phyloP scores from a whole-genome alignment of 139 green algal genomes.

The Chlamydomonas incerta region DNA sequence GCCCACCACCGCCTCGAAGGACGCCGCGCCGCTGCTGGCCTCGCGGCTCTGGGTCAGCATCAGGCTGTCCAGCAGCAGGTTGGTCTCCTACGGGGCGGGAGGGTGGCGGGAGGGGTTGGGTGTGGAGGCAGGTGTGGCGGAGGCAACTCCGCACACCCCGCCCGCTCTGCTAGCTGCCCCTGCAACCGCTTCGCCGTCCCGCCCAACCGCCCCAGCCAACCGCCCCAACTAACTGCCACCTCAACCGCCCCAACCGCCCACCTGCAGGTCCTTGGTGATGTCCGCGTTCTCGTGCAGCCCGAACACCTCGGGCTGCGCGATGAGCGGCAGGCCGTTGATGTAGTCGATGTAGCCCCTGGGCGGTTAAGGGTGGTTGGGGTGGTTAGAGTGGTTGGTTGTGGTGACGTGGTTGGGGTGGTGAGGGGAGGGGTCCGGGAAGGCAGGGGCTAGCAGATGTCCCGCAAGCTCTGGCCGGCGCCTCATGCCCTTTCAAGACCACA shows the following conservation, averaged over 20 bases:
- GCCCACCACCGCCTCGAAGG: constrained; percentile 47
- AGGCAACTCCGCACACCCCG: background rate
- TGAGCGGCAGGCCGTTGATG: constrained; percentile 76
- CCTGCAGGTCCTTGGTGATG: constrained; percentile 81
- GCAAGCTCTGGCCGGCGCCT: too few species aligned
- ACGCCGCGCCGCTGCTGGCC: constrained; percentile 42
- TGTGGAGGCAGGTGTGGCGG: background rate
- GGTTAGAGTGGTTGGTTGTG: background rate
- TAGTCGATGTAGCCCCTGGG: constrained; percentile 77
- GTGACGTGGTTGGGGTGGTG: too few species aligned
- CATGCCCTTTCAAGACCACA: too few species aligned
- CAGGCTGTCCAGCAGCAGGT: constrained; percentile 63
- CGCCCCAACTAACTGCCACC: background rate
- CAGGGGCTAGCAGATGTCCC: too few species aligned
- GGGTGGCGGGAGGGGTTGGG: background rate
- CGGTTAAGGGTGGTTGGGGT: background rate
- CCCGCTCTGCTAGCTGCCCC: too few species aligned
- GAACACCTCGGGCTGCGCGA: constrained; percentile 75
- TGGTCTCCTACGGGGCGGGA: constrained; percentile 42
- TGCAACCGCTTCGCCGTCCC: constrained; percentile 6
- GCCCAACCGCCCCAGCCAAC: constrained; percentile 35
- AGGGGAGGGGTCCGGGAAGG: too few species aligned
- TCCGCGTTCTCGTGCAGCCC: constrained; percentile 84
- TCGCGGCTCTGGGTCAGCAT: constrained; percentile 59
- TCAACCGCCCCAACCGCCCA: background rate